Percentiles rank a stretch among this genome's conserved stretches.
phyloP scores from a whole-genome alignment of 176 grass and related monocot species.

The Coix lacrymajobi region DNA sequence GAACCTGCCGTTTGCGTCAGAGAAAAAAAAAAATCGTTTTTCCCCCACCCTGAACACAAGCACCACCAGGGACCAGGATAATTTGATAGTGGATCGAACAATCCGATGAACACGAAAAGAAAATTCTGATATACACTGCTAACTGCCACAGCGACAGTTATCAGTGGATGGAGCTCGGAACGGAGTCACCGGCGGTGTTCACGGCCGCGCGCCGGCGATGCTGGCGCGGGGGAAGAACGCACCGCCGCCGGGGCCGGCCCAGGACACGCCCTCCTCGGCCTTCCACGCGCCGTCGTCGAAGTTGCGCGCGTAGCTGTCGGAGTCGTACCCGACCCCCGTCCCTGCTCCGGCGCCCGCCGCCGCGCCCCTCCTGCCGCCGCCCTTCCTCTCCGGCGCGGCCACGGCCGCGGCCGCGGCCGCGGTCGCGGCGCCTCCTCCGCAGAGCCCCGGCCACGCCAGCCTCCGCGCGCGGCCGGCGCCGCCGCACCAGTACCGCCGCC shows the following conservation, averaged over 20 bases:
- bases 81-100: neutral
- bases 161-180: neutral
- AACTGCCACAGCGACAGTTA: too few species aligned
- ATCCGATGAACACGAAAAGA: neutral
- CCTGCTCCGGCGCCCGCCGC: neutral
- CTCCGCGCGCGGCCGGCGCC: neutral
- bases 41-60: neutral
- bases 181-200: neutral
- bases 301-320: constrained; percentile 47
- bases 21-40: neutral
- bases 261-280: constrained; percentile 41
- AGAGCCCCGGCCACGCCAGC: constrained; percentile 25
- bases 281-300: constrained; percentile 66
- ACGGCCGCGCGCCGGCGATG: neutral
- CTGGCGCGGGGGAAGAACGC: constrained; percentile 1
- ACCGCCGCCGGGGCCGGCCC: constrained; percentile 18
- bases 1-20: neutral
- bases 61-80: neutral
- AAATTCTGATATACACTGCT: too few species aligned
- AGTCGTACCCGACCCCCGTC: constrained; percentile 13
- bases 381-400: neutral
- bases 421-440: neutral
- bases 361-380: neutral
- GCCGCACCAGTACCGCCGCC: neutral
- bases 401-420: neutral